Conservation (phyloP, 1,284 basidiomycete genomes). For the Ceratobasidium sp. region DNA sequence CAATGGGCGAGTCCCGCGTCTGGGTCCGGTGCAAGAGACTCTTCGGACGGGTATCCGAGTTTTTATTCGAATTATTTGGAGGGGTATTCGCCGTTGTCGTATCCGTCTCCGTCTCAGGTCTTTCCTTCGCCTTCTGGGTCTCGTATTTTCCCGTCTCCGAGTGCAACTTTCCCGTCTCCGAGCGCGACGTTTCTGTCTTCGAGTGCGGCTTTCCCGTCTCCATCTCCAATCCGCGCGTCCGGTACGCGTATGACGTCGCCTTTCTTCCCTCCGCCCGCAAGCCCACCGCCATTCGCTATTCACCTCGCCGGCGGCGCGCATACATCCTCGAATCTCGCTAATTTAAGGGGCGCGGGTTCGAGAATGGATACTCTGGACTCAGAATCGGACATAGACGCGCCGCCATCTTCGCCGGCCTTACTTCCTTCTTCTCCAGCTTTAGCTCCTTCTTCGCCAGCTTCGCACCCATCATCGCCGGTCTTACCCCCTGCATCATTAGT, state of each 20-base stretch:
- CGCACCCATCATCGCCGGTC: too few relatives aligned
- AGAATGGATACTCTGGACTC: not conserved
- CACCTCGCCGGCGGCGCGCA: slow-evolving; percentile 3
- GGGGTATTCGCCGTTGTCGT: not conserved
- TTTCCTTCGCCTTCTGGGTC: not conserved
- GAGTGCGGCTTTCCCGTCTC: too few relatives aligned
- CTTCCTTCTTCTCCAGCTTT: too few relatives aligned
- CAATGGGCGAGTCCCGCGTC: slow-evolving; percentile 19
- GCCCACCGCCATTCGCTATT: slow-evolving; percentile 22
- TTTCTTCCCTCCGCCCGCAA: slow-evolving; percentile 33
- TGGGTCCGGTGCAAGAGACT: not conserved
- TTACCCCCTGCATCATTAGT: too few relatives aligned
- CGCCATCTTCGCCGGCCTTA: not conserved
- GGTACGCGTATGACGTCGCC: not conserved
- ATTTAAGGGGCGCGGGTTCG: not conserved
- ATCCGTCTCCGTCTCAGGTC: not conserved
- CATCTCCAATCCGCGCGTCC: not conserved
- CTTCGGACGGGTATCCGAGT: not conserved
- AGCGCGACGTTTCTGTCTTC: too few relatives aligned
- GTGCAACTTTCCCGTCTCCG: not conserved
- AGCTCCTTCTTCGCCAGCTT: too few relatives aligned
- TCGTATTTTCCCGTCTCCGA: too few relatives aligned
- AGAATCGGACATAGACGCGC: not conserved
- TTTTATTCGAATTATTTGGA: not conserved
- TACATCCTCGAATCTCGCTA: slow-evolving; percentile 3